Percentiles rank a stretch among this genome's conserved stretches.
These are phyloP conservation scores for Lasiosphaeris hirsuta DNA, from an alignment of 495 filamentous ascomycete genomes.

Conservation along the genomic window DNA sequence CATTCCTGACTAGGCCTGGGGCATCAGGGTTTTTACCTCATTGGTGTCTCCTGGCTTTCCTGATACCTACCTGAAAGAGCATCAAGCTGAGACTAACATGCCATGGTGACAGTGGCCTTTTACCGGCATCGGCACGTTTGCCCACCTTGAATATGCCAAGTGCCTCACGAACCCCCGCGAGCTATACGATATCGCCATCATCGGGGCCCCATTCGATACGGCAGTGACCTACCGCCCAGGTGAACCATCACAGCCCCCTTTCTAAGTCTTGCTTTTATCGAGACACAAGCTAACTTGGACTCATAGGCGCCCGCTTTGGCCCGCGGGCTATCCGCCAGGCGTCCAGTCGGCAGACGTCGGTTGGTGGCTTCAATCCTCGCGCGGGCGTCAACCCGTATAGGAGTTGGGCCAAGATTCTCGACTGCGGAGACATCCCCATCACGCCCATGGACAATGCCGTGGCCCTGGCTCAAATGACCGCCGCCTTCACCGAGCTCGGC, in stretches of 20 bases:
- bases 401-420: conserved; percentile 69
- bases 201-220: conserved; percentile 83
- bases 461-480: conserved; percentile 72
- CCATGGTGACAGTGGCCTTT: conserved; percentile 60
- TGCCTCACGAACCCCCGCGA: conserved; percentile 66
- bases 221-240: conserved; percentile 77
- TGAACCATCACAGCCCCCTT: conserved; percentile 17
- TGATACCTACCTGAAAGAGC: too few relatives aligned
- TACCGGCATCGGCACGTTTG: conserved; percentile 76
- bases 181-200: conserved; percentile 72
- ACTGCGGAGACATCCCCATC: conserved; percentile 83
- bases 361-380: conserved; percentile 73
- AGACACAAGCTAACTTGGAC: not conserved
- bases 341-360: conserved; percentile 66
- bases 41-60: too few relatives aligned
- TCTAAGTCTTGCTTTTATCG: not conserved
- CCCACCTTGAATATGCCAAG: conserved; percentile 69
- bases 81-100: not conserved
- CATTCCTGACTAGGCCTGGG: too few relatives aligned
- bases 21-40: too few relatives aligned
- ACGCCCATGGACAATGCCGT: conserved; percentile 74
- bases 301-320: conserved; percentile 69
- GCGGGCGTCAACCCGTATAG: conserved; percentile 74
- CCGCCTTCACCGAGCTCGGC: conserved; percentile 58
- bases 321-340: conserved; percentile 79